Conservation (phyloP, 139 green algal genomes). For the Ostreobium quekettii region DNA sequence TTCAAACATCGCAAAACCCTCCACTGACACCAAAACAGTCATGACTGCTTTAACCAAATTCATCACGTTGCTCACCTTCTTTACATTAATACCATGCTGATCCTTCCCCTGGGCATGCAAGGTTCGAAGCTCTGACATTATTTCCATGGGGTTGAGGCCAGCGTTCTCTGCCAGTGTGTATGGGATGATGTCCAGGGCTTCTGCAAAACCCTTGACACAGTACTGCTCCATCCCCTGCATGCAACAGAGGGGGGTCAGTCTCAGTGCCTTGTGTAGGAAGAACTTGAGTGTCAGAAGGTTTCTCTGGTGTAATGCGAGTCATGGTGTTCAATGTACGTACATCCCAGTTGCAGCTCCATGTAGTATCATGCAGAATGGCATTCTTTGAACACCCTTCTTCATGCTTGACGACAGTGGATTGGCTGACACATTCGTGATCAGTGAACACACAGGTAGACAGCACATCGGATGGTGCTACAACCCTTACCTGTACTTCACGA, state of each 20-base stretch:
- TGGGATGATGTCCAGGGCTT: conserved; percentile 95
- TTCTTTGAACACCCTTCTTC: too few species aligned
- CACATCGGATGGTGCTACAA: too few species aligned
- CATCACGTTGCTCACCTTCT: conserved; percentile 34
- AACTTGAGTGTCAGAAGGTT: too few species aligned
- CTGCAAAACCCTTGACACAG: conserved; percentile 85
- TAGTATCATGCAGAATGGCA: too few species aligned
- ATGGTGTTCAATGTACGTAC: too few species aligned
- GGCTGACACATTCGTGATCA: too few species aligned
- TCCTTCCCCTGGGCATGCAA: conserved; percentile 69
- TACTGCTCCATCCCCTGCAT: conserved; percentile 87
- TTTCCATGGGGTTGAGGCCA: conserved; percentile 92
- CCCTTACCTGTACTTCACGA: too few species aligned
- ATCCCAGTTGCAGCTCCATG: too few species aligned
- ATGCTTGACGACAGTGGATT: too few species aligned
- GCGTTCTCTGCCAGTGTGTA: conserved; percentile 99
- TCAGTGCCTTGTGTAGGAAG: background rate
- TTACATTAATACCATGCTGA: conserved; percentile 61
- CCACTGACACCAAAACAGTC: background rate
- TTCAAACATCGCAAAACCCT: background rate
- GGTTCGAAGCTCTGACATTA: conserved; percentile 95
- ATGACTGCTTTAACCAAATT: background rate
- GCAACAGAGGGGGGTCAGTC: background rate
- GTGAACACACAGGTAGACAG: too few species aligned
- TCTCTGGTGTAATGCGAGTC: too few species aligned